Evolutionary conservation across 805 yeast species (phyloP), one percentile per base, ranked within the genome.

Genomic region (Naumovozyma baii): DNA sequence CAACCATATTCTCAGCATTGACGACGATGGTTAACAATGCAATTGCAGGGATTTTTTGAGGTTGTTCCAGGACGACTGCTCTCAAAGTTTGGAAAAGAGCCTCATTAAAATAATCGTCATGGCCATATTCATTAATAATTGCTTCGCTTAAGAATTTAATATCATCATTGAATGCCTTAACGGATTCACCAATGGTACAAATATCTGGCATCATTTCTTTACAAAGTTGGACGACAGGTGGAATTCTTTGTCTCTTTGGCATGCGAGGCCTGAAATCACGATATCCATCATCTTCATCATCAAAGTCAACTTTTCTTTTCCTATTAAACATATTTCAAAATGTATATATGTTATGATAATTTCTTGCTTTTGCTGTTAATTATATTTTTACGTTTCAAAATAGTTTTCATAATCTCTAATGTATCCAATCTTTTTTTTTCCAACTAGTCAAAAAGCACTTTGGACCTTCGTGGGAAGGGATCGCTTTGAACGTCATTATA

Each of bases 11-110:
- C 42, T 72, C 71, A 18, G 81, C 67, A 61, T 82, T 80, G 35
- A 84, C 77, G 17, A 78, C 66, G 51, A 80, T 71, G 4, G 87
- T 63, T 47, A 86, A 67, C 7, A 79, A 76, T 19, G 86, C 73
- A 41, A 90, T 61, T n/a, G 79, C 73, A 12, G 80, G 76, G 43
- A 81, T 73, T 57, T 88, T 92, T 46, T 88, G 95, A 0, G 99
- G 97, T 60, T 90, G 96, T 60, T 92, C 97, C 20, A 74, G 62
- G 9, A 81, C 69, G 33, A 83, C 72, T 2, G 94, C 84, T 39
- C 72, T 71, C 18, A 87, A 54, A 2, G 84, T 82, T 36, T 71
- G 68, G 43, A 84, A 62, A 16, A 84, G 64, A 3, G 80, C 74
- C 26, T 62, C 63, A 43, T 84, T 68, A 45, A 80, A 73, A 38